Evolutionary conservation across 106 monocot genomes (phyloP).

Genomic region (Allium fistulosum): DNA sequence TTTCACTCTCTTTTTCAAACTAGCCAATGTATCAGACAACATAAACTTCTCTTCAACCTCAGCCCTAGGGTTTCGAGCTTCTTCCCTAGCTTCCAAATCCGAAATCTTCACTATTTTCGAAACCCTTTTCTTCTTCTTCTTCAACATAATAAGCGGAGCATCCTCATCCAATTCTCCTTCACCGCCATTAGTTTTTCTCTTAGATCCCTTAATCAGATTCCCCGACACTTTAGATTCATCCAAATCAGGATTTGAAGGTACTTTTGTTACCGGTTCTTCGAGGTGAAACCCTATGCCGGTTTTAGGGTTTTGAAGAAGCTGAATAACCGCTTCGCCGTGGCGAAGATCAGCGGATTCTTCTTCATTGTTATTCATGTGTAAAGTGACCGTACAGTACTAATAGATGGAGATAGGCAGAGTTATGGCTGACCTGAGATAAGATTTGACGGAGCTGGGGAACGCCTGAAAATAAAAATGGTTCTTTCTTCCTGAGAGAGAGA

Average conservation of each 20-base stretch:
- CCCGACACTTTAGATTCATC: constrained; percentile 18
- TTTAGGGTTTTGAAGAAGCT: background rate
- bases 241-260: background rate
- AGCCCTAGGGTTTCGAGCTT: constrained; percentile 11
- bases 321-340: background rate
- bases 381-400: too few species aligned
- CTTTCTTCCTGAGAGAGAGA: too few species aligned
- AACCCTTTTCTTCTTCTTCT: constrained; percentile 35
- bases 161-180: constrained; percentile 25
- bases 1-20: constrained; percentile 65
- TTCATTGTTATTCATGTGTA: too few species aligned
- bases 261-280: background rate
- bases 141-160: constrained; percentile 44
- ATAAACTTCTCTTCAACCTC: constrained; percentile 23
- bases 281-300: constrained; percentile 14
- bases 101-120: constrained; percentile 22
- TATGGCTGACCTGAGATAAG: too few species aligned
- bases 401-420: too few species aligned
- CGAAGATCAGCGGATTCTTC: background rate
- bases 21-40: constrained; percentile 68
- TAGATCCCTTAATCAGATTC: constrained; percentile 9
- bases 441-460: too few species aligned
- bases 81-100: constrained; percentile 8
- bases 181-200: constrained; percentile 16
- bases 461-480: too few species aligned